Base-by-base conservation (phyloP, 345 rosid genomes). In the Durio zibethinus region DNA sequence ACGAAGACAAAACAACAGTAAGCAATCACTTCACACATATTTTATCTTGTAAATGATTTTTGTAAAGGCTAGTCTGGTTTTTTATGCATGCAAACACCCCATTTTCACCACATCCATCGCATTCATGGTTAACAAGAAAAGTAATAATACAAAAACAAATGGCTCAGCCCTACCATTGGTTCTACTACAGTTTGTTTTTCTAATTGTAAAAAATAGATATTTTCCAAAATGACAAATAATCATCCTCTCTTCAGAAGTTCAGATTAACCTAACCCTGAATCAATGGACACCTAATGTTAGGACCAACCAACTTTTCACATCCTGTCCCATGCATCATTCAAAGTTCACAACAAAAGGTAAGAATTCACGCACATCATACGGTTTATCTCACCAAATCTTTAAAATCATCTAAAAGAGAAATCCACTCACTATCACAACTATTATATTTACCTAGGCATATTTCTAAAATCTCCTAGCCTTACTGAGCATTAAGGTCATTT, bases 401-500 rank as follows among this genome's bases (percentile, higher is more conserved):
- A 38, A 42, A 31, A 50, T 71, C 15, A 59, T 74, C 20, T 59
- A 27, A 61, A 23, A 74, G 27, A 2, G 25, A 63, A 36, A 18
- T 29, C n/a, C 18, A 31, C 42, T 43, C 50, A 43, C 78, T 7
- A 63, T 31, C 45, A 72, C 59, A 64, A 66, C n/a, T 45, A 48
- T 29, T 50, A n/a, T 11, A 71, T 50, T 50, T 61, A 71, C 25
- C 59, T 50, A 29, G 0, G 5, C 74, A 20, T 29, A 29, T 31
- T 48, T 68, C 66, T 20, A 14, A 21, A 38, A 76, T 18, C 60
- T 53, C 42, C 63, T 42, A 43, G 8, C 33, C 4, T 53, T 69
- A 31, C 31, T 53, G 29, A 64, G 38, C 72, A 80, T 74, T 61
- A n/a, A 27, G 52, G 10, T 63, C 50, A 31, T 40, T 76, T 33